Evolutionary conservation across 768 basidiomycete species (phyloP).

Genomic region (Krasilnikovozyma curviuscula): DNA sequence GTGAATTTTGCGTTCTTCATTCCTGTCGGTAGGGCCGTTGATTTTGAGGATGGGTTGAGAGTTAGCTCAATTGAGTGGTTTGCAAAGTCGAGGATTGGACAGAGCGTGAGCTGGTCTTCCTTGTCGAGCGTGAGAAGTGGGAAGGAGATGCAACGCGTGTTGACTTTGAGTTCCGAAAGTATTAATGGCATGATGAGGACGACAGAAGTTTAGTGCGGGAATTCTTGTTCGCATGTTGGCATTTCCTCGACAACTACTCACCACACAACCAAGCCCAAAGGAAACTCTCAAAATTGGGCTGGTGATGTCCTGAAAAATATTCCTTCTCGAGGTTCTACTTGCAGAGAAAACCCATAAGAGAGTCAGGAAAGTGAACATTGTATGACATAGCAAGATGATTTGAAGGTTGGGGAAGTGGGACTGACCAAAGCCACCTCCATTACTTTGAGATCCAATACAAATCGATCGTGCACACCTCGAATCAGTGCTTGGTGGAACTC

Average conservation of each 20-base stretch:
- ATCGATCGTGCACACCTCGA: conserved; percentile 19
- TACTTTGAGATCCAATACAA: conserved; percentile 16
- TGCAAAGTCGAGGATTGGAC: conserved; percentile 77
- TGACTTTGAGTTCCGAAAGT: conserved; percentile 36
- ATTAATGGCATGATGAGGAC: conserved; percentile 9
- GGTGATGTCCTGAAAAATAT: conserved; percentile 11
- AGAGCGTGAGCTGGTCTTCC: conserved; percentile 63
- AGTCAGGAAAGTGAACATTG: not conserved
- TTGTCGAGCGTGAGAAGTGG: conserved; percentile 30
- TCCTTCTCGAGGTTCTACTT: not conserved
- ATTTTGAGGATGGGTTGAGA: too few species aligned
- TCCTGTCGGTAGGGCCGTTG: too few species aligned
- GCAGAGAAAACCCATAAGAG: not conserved
- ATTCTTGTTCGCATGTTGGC: conserved; percentile 68
- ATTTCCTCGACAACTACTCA: too few species aligned
- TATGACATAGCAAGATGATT: conserved; percentile 22
- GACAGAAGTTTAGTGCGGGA: conserved; percentile 1
- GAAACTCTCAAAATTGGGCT: conserved; percentile 32
- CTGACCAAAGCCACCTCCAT: conserved; percentile 11
- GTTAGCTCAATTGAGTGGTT: conserved; percentile 51
- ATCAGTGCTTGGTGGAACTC: conserved; percentile 15
- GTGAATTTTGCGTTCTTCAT: too few species aligned
- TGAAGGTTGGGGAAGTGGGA: not conserved
- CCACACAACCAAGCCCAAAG: conserved; percentile 93
- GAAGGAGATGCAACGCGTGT: conserved; percentile 64